These are phyloP conservation scores for Aspergillus niger DNA, from an alignment of 2,329 filamentous ascomycete genomes.

Conservation along the genomic window DNA sequence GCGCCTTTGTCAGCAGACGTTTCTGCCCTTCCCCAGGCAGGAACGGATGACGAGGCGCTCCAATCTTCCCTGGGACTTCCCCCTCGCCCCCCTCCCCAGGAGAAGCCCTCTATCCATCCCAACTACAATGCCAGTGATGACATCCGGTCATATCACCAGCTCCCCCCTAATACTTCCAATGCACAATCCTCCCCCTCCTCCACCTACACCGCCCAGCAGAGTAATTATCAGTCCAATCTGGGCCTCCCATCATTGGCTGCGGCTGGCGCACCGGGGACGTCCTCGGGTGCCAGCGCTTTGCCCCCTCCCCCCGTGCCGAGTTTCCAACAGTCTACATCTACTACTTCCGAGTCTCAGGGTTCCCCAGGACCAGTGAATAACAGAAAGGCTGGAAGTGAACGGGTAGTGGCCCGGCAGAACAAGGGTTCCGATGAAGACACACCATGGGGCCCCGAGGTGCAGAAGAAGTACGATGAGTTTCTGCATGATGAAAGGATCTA, in stretches of 20 bases:
- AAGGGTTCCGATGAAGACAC: constrained; percentile 42
- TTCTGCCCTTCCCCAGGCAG: constrained; percentile 31
- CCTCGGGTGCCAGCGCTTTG: constrained; percentile 37
- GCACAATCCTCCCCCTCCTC: constrained; percentile 18
- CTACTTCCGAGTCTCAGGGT: constrained; percentile 27
- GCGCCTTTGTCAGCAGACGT: constrained; percentile 29
- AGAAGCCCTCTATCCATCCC: constrained; percentile 42
- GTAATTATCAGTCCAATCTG: constrained; percentile 36
- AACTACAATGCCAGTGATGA: constrained; percentile 42
- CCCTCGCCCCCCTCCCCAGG: constrained; percentile 49
- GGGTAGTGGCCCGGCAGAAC: constrained; percentile 22
- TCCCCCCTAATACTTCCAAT: constrained; percentile 33
- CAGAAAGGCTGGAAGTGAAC: constrained; percentile 32
- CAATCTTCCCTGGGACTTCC: constrained; percentile 44
- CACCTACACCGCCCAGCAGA: constrained; percentile 36
- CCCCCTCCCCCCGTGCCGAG: constrained; percentile 45
- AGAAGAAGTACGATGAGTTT: constrained; percentile 54
- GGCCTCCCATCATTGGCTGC: constrained; percentile 27
- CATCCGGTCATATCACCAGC: constrained; percentile 44
- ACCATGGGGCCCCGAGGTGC: constrained; percentile 52
- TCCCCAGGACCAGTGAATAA: constrained; percentile 22
- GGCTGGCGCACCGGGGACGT: constrained; percentile 40
- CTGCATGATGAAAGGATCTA: constrained; percentile 54
- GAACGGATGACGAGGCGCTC: constrained; percentile 31
- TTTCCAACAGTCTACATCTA: constrained; percentile 38